Evolutionary conservation across 352 stramenopile genomes (phyloP), one percentile per base, ranked within the genome.

Genomic region (Phytopythium cucurbitacearum): DNA sequence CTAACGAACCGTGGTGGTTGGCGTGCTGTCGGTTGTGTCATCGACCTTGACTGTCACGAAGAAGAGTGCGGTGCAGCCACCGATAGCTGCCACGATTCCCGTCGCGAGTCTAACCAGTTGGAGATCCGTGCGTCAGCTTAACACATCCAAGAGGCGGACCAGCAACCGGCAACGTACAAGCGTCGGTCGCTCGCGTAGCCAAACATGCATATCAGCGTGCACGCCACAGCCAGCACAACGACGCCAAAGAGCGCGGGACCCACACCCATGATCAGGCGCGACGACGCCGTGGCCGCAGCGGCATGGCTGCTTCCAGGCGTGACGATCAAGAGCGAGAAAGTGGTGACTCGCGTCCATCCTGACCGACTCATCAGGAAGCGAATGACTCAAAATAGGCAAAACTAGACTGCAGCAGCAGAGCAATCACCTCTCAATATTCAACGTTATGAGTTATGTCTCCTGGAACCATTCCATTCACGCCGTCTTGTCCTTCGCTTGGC

Each of bases 1-100:
- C 39, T 7, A 16, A 42, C 49, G 28, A 32, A 43, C 36, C 13
- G 54, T 56, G 37, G 48, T 60, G 15, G 39, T 59, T 13, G 21
- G 21, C 4, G 36, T n/a, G 6, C 38, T 28, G 10, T 34, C 45
- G 9, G 47, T 13, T 7, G 48, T 28, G 21, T 44, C 59, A 13
- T 76, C 60, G 40, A 72, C 39, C n/a, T 56, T 68, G 45, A 74
- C 64, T 1, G 64, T 62, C 13, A 64, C 43, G 62, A 80, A 76
- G 57, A 80, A 80, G 21, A 80, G 52, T 16, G 54, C 40, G 0
- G 56, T 69, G 37, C 59, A 53, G 21, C 60, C 64, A 6, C 61
- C 57, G 44, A 74, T 49, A 39, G 68, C 47, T 1, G 60, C 35
- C 37, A 74, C 56, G 13, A 57, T 47, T 9, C 60, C 51, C 38